These are phyloP conservation scores for Pascua sp. DNA, from an alignment of 1,284 basidiomycete genomes.

Conservation along the genomic window DNA sequence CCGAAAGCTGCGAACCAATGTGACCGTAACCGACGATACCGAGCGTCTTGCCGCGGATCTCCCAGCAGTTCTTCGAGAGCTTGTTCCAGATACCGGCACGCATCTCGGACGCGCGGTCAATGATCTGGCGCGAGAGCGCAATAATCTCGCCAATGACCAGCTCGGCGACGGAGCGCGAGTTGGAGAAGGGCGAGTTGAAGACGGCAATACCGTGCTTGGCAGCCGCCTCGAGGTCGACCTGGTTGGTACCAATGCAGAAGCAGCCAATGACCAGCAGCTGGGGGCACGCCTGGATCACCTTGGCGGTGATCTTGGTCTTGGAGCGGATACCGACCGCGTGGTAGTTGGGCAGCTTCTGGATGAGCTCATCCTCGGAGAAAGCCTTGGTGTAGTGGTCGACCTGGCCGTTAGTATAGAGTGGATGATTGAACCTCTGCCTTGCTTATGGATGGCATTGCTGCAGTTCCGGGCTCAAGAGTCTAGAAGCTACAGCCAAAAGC, in stretches of 20 bases:
- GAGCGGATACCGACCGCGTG: conserved; percentile 94
- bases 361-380: conserved; percentile 86
- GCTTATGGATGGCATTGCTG: too few species aligned
- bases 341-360: conserved; percentile 80
- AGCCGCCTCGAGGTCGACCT: conserved; percentile 86
- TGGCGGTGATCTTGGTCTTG: conserved; percentile 93
- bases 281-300: conserved; percentile 77
- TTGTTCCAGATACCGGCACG: conserved; percentile 95
- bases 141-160: conserved; percentile 94
- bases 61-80: conserved; percentile 97
- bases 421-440: too few species aligned
- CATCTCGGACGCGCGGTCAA: conserved; percentile 80
- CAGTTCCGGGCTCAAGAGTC: too few species aligned
- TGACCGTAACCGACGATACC: conserved; percentile 99
- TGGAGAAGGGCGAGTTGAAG: conserved; percentile 99
- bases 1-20: conserved; percentile 95
- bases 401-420: conserved; percentile 47
- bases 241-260: conserved; percentile 99
- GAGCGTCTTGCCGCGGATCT: conserved; percentile 93
- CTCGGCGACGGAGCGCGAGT: conserved; percentile 98
- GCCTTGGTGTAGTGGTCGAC: conserved; percentile 88
- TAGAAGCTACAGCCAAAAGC: too few species aligned
- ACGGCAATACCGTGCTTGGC: conserved; percentile 89
- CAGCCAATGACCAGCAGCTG: conserved; percentile 96
- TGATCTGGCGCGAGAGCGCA: conserved; percentile 88